Evolutionary conservation across 768 basidiomycete species (phyloP), one percentile per base, ranked within the genome.

Genomic region (Hypholoma fasciculare): DNA sequence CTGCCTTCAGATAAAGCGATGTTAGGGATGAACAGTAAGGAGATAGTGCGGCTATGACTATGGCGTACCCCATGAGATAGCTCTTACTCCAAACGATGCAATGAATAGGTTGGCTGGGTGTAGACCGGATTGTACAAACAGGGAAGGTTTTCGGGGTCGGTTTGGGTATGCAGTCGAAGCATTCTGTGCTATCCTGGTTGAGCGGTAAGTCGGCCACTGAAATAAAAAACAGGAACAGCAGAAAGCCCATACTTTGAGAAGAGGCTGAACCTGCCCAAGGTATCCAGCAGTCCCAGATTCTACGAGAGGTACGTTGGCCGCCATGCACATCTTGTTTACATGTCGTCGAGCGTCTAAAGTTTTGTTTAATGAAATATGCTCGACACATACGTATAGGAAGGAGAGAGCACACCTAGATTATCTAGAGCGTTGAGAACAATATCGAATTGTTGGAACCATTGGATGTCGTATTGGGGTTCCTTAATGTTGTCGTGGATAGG

Each of bases 41-140:
- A 38, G 47, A 11, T 13, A 27, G 49, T 48, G 26, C 49, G 26
- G 0, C 48, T 16, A 49, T 1, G 5, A 74, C 48, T 16, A 49
- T 1, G 5, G 74, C 90, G 68, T 64, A 93, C 96, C 90, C 88
- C 66, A 98, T 83, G 12, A 99, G 86, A 76, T 98, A 98, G 57
- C 87, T 95, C 72, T 98, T 99, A 30, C 94, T 94, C 97, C 97
- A 99, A 2, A 98, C 96, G 49, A 99, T 98, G 67, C 96, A 99
- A 67, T 99, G 97, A 51, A 98, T 97, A 0, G 97, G 94, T 62
- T 96, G 96, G 57, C 90, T 93, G 0, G 97, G 97, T 0, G 97
- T 98, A 2, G 94, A 94, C 39, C 96, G 88, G 63, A 99, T 98
- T 0, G 97, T 98, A 71, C 97, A 99, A 9, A 98, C 96, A 0